Percentiles rank a stretch among this genome's conserved stretches.
phyloP scores from a whole-genome alignment of 1,139 yeast species.

The Wickerhamomyces sp. region DNA sequence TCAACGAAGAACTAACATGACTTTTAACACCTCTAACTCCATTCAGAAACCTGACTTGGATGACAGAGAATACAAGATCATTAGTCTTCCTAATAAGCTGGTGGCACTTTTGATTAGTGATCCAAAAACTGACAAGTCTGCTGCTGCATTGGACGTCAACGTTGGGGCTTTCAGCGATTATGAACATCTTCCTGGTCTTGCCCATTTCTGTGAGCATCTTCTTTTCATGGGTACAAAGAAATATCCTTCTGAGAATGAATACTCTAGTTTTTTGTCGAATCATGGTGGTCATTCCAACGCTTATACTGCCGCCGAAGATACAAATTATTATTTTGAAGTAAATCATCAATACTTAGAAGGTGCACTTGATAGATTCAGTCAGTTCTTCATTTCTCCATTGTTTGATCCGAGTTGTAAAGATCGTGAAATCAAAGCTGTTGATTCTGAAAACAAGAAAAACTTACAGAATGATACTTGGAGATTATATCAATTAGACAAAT shows the following conservation, averaged over 20 bases:
- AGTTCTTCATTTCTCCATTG: conserved; percentile 83
- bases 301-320: conserved; percentile 82
- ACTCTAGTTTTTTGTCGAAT: conserved; percentile 68
- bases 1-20: conserved; percentile 9
- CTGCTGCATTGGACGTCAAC: conserved; percentile 89
- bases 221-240: conserved; percentile 95
- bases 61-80: conserved; percentile 66
- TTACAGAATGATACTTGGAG: conserved; percentile 90
- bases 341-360: conserved; percentile 74
- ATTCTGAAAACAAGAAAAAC: conserved; percentile 92
- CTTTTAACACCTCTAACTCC: conserved; percentile 22
- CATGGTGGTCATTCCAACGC: conserved; percentile 74
- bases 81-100: conserved; percentile 63
- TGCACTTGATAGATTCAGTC: conserved; percentile 89
- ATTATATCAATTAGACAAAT: conserved; percentile 76
- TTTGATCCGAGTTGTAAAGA: conserved; percentile 81
- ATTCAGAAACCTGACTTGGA: conserved; percentile 63
- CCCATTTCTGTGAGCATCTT: conserved; percentile 95
- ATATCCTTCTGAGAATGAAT: conserved; percentile 89
- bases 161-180: conserved; percentile 89
- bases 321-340: conserved; percentile 88
- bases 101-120: conserved; percentile 79
- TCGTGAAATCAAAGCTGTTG: conserved; percentile 91
- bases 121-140: conserved; percentile 81
- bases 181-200: conserved; percentile 71